Evolutionary conservation across 1,284 basidiomycete species (phyloP), one percentile per base, ranked within the genome.

Genomic region (Tilletia horrida): DNA sequence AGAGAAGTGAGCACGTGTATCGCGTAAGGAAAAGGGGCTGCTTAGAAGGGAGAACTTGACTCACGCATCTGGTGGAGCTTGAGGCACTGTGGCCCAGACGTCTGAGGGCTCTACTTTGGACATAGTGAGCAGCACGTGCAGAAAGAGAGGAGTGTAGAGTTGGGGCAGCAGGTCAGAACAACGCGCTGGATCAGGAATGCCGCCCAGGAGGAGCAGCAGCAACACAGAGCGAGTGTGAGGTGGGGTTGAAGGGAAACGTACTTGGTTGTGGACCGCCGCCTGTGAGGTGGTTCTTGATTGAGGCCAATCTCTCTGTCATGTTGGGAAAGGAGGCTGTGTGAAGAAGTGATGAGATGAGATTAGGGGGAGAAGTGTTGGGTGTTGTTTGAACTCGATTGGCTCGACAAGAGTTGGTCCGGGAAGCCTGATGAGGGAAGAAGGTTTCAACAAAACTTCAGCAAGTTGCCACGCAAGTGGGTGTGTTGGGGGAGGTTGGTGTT

Each of bases 11-110:
- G 31, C 2, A 35, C 43, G n/a, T 7, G 16, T 2, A 55, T 47
- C n/a, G 18, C 16, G 21, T 18, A n/a, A 18, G 16, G 21, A 6
- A 48, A 23, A 48, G 52, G n/a, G 21, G 21, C 21, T 57, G 8
- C 14, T 27, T 18, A 35, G 55, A 31, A 18, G 25, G 55, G 27
- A 40, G 18, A 13, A 29, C 27, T 2, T 59, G 13, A 59, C 55
- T 11, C 29, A 59, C 55, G 63, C 44, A 29, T 64, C 63, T 21
- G 63, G 44, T 23, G 63, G 63, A n/a, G 63, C 63, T 50, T 64
- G 63, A 21, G 63, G 63, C 63, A 64, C 63, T 13, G 44, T 29
- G 11, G 43, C 11, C 63, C 63, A 64, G 8, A 35, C 44, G 27
- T 64, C 44, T 25, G 47, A 44, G 42, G 61, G 35, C 16, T 63